These are phyloP conservation scores for Mycena vitilis DNA, from an alignment of 768 basidiomycete species.

Conservation along the genomic window DNA sequence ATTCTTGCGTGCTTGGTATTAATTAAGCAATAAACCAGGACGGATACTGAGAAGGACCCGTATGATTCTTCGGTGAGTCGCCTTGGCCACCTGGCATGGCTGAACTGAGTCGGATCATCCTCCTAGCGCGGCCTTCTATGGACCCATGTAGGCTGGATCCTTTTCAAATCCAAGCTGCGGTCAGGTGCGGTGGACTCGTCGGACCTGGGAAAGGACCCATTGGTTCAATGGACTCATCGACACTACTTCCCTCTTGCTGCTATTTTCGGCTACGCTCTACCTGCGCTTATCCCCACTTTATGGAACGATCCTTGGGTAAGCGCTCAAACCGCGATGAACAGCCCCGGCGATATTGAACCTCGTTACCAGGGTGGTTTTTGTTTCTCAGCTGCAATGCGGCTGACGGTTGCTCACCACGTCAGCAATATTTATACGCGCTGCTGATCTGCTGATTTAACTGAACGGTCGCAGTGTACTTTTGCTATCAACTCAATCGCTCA, in stretches of 20 bases:
- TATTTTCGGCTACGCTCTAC: constrained; percentile 78
- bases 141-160: constrained; percentile 89
- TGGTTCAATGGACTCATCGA: constrained; percentile 83
- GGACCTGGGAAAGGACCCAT: constrained; percentile 74
- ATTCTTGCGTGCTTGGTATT: constrained; percentile 12
- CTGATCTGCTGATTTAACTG: constrained; percentile 17
- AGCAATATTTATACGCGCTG: constrained; percentile 44
- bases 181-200: constrained; percentile 80
- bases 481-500: constrained; percentile 92
- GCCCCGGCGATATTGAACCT: constrained; percentile 5
- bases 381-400: constrained; percentile 76
- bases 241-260: constrained; percentile 74
- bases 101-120: not conserved
- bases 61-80: constrained; percentile 67
- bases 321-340: constrained; percentile 12
- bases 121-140: constrained; percentile 74
- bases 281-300: constrained; percentile 74
- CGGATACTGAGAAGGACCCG: constrained; percentile 88
- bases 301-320: constrained; percentile 65
- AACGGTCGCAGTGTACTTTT: constrained; percentile 73
- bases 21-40: constrained; percentile 43
- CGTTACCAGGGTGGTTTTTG: constrained; percentile 78
- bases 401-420: constrained; percentile 86
- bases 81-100: constrained; percentile 2
- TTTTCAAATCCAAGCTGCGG: constrained; percentile 78